Evolutionary conservation across 2,329 filamentous ascomycete genomes (phyloP), one percentile per base, ranked within the genome.

Genomic region (Neopestalotiopsis sp.): DNA sequence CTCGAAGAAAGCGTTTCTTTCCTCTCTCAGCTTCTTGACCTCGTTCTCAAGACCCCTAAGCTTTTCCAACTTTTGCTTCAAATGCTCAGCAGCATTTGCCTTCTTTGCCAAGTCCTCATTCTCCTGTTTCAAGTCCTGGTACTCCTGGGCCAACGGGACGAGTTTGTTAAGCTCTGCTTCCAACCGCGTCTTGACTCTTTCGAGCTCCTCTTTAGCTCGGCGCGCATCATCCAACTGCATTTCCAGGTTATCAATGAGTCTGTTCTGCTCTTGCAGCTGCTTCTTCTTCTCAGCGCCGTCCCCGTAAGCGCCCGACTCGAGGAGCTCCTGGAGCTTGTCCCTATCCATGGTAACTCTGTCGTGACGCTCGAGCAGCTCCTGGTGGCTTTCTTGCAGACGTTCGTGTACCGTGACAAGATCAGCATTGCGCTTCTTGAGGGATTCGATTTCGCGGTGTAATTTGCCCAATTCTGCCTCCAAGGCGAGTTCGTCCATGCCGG

Each of bases 161-260:
- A 84, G 81, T 66, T 84, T 83, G 56, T 84, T 81, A 42, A 84
- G 83, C 71, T 90, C 87, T 69, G 81, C 82, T 66, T 81, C 78
- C 40, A 88, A 76, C 24, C 75, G 75, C 34, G 62, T 65, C 14
- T 75, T 62, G n/a, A 79, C 74, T 32, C 79, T 81, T 58, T 82
- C 81, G 72, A 82, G 87, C 77, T 81, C 77, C 17, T 81, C 76
- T 20, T 81, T 80, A 14, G 65, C 65, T 17, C 65, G 65, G 14
- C 65, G 32, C 70, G 85, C 79, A 40, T 86, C 83, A 68, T 92
- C 88, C 12, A 91, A 80, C 73, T 92, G 88, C 24, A 86, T 85
- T 77, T 95, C 92, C 73, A 94, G 88, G 30, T 84, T 87, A 52
- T 90, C 89, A 75, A 95, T 94, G 64, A 94, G 83, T 69, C 91